Base-by-base conservation (phyloP, 305 asterid genomes). In the Solanum hybrid region DNA sequence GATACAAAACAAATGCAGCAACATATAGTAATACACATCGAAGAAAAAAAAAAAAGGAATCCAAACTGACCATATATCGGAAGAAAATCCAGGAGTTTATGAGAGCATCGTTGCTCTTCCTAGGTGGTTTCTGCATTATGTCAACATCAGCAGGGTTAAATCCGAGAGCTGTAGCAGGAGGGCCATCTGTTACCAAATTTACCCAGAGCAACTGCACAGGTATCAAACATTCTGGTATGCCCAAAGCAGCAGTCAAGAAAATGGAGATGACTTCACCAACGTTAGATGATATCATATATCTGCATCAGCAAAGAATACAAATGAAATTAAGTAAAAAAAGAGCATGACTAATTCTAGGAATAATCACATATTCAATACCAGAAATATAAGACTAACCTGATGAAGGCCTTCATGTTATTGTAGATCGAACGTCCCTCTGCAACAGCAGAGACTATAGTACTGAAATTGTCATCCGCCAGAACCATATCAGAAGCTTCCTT, bases 191-290 rank as follows among this genome's bases (percentile, higher is more conserved):
- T 4, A 96, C 99, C 90, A 97, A 92, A 92, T 97, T 96, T 87
- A 97, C 99, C 99, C 99, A 97, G 74, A 97, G 95, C 89, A 97
- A 94, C 95, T 97, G 99, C 90, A 97, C 99, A 1, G 98, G 98
- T 86, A 95, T 95, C 99, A 97, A 86, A 86, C 98, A 94, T 91
- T 97, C 99, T 24, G 99, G 99, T 91, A 97, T 91, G 34, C 98
- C 98, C 2, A 97, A 93, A 18, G 97, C 97, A 88, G 99, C 97
- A 39, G 97, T 92, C 94, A 96, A 92, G 95, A 97, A 97, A 92
- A 97, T 95, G 77, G 98, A 94, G 91, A 95, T 94, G 42, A 96
- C 99, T 93, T 97, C 99, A 90, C 99, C 99, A 20, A 97, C 92
- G 67, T 96, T 97, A 4, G 99, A 97, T 31, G 99, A 97, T 86